Percentiles rank a stretch among this genome's conserved stretches.
Conservation (phyloP, 352 stramenopile genomes). For the Phytophthora uliginosa region DNA sequence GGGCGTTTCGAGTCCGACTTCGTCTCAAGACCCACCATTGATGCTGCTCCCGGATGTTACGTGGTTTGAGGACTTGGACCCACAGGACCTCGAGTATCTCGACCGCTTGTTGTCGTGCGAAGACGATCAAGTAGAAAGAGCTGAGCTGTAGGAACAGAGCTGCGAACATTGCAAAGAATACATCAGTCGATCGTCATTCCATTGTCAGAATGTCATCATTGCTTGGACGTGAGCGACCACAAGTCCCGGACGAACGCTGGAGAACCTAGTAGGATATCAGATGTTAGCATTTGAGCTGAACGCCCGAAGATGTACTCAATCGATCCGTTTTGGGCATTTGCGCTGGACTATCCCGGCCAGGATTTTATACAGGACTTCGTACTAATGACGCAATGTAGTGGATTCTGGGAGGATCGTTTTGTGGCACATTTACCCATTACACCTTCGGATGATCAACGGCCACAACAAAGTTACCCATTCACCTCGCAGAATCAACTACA, state of each 20-base stretch:
- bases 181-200: neutral
- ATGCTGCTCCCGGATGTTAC: conserved; percentile 1
- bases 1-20: conserved; percentile 8
- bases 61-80: conserved; percentile 33
- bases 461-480: conserved; percentile 25
- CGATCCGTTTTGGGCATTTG: neutral
- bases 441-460: conserved; percentile 14
- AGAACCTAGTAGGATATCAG: conserved; percentile 1
- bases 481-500: conserved; percentile 6
- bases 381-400: conserved; percentile 19
- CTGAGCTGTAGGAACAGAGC: neutral
- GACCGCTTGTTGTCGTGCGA: conserved; percentile 25
- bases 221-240: neutral
- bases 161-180: neutral
- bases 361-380: conserved; percentile 1
- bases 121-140: neutral
- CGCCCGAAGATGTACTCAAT: neutral
- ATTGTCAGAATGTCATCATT: neutral
- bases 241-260: neutral
- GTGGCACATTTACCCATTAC: neutral
- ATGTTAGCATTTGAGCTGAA: neutral
- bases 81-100: conserved; percentile 34
- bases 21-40: conserved; percentile 11
- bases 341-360: conserved; percentile 8
- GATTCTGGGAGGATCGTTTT: conserved; percentile 25